A percentile compares a stretch with the other conserved stretches of the same genome.
Evolutionary conservation across 306 rosid species (phyloP).

Genomic region (Trifolium fragiferum): DNA sequence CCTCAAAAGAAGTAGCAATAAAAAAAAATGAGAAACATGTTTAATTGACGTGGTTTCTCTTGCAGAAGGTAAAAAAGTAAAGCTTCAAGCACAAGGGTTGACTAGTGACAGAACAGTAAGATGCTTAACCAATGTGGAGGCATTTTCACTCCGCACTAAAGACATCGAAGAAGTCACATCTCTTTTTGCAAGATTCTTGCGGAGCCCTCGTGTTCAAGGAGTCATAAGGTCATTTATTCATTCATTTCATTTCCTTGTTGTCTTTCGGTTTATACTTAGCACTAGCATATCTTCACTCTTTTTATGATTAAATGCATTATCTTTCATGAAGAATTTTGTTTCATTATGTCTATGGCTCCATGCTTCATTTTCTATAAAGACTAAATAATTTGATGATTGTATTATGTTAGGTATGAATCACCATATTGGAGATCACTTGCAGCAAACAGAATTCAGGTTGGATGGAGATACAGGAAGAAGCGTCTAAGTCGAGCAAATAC

Average conservation of each 20-base stretch:
- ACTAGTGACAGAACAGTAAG: conserved; percentile 53
- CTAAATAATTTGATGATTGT: not conserved
- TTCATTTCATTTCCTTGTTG: not conserved
- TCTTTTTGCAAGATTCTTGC: conserved; percentile 72
- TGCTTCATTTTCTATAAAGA: not conserved
- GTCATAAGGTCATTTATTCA: conserved; percentile 64
- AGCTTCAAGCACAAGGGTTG: conserved; percentile 54
- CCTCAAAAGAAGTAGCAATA: not conserved
- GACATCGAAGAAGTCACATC: conserved; percentile 85
- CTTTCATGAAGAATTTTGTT: not conserved
- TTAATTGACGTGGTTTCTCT: not conserved
- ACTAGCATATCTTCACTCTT: not conserved
- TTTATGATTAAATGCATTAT: not conserved
- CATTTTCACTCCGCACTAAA: conserved; percentile 70
- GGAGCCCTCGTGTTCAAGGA: conserved; percentile 75
- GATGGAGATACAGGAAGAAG: conserved; percentile 73
- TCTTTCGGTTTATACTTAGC: not conserved
- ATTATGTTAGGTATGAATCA: conserved; percentile 62
- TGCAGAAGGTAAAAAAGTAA: conserved; percentile 70
- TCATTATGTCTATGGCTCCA: not conserved
- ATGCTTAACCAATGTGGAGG: conserved; percentile 81
- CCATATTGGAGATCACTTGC: conserved; percentile 83
- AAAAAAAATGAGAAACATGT: not conserved
- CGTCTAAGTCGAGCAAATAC: conserved; percentile 51
- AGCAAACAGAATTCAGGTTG: conserved; percentile 75